Evolutionary conservation across 257 asterid genomes (phyloP).

Genomic region (Ilex aquifolium): DNA sequence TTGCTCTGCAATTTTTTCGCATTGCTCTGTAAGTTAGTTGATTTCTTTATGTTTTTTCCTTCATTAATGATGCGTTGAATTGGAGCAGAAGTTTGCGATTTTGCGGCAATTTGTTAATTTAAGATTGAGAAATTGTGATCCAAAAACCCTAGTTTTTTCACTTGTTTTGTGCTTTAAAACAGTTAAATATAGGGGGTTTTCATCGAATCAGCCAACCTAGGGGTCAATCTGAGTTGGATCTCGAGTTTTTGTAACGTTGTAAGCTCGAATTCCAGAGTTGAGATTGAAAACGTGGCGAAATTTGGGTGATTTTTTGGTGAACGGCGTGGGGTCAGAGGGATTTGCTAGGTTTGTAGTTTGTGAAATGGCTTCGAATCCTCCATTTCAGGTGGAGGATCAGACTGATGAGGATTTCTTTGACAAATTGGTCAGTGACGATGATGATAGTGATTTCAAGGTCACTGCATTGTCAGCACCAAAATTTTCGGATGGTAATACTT

Average conservation of each 20-base stretch:
- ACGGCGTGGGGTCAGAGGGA: constrained; percentile 25
- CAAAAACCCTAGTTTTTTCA: constrained; percentile 58
- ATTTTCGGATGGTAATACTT: constrained; percentile 44
- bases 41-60: constrained; percentile 11
- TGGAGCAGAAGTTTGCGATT: constrained; percentile 16
- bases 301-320: constrained; percentile 10
- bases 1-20: constrained; percentile 19
- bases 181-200: constrained; percentile 12
- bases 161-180: constrained; percentile 13
- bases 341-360: background rate
- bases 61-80: constrained; percentile 20
- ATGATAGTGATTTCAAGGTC: constrained; percentile 53
- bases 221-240: constrained; percentile 47
- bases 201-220: constrained; percentile 14
- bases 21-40: constrained; percentile 51
- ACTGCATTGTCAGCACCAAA: constrained; percentile 18
- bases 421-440: constrained; percentile 77
- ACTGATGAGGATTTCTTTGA: constrained; percentile 94
- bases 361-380: constrained; percentile 90
- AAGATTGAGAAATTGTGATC: constrained; percentile 14
- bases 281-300: constrained; percentile 18
- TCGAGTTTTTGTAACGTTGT: constrained; percentile 13
- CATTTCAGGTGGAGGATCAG: constrained; percentile 90
- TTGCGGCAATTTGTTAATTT: background rate
- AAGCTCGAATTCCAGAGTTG: constrained; percentile 41